Evolutionary conservation across 805 yeast genomes (phyloP), one percentile per base, ranked within the genome.

Genomic region (Wickerhamiella sorbophila): DNA sequence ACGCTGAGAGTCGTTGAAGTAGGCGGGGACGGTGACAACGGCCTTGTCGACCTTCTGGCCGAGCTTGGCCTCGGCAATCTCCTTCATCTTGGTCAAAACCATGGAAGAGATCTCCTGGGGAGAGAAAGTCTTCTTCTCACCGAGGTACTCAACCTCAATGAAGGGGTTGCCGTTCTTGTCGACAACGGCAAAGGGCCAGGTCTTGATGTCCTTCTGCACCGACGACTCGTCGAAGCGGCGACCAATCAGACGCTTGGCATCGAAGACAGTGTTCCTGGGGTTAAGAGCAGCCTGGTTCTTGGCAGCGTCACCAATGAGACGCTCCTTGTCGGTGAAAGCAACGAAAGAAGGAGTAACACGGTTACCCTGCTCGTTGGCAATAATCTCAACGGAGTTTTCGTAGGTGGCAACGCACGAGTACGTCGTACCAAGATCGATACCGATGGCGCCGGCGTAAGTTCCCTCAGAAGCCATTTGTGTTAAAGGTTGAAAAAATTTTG

Each of bases 361-460:
- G 76, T 86, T 86, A 77, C 96, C 96, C 72, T 86, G 96, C 66
- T 87, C 96, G 64, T 86, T 86, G 58, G 96, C 95, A 61, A 86
- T 82, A 65, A 86, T 87, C 68, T 87, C 96, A 41, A 87, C 96
- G 54, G 88, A 93, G 60, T 82, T 82, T 57, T 85, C 72, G 72
- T 85, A 85, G 61, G 85, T 93, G 56, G 94, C 95, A 49, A 86
- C 95, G 77, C 95, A 86, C 40, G 95, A 85, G 71, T 85, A 85
- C 46, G 94, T 85, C 59, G 94, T 83, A 77, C 94, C 94, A 70
- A 83, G 74, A 75, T 87, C 97, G 79, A 88, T 88, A 80, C 98
- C 98, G 66, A 85, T 82, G 70, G 91, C 91, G 81, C 96, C 96
- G 78, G 87, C 91, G 80, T 82, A 86, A 74, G 86, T 91, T 80